Evolutionary conservation across 2,329 filamentous ascomycete species (phyloP).

Genomic region (Hypoxylon sp.): DNA sequence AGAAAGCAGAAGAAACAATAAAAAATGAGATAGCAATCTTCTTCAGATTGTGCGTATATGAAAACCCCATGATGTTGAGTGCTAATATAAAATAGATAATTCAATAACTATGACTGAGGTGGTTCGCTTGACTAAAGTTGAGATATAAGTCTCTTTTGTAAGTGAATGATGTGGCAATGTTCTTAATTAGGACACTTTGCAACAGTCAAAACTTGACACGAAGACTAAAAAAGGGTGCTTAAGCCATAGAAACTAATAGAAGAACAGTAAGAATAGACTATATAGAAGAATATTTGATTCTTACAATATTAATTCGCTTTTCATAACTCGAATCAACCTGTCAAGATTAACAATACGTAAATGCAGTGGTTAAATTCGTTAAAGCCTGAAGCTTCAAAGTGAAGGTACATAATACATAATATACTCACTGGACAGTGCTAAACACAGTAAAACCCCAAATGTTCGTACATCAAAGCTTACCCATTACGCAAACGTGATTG

Average conservation of each 20-base stretch:
- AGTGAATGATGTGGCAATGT: slow-evolving; percentile 50
- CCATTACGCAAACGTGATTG: slow-evolving; percentile 48
- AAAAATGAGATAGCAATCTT: slow-evolving; percentile 38
- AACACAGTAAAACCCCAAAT: slow-evolving; percentile 26
- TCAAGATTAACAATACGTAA: neutral
- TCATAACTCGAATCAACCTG: neutral
- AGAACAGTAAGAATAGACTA: slow-evolving; percentile 4
- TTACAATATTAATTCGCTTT: neutral
- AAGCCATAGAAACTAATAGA: slow-evolving; percentile 16
- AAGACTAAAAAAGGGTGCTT: slow-evolving; percentile 38
- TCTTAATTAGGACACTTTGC: slow-evolving; percentile 53
- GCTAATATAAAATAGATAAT: slow-evolving; percentile 1
- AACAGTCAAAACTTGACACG: slow-evolving; percentile 50
- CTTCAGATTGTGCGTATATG: slow-evolving; percentile 32
- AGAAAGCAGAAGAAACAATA: slow-evolving; percentile 40
- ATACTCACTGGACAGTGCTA: slow-evolving; percentile 4
- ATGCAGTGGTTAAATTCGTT: slow-evolving; percentile 11
- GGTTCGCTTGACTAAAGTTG: slow-evolving; percentile 7
- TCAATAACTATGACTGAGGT: neutral
- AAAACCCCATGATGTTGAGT: slow-evolving; percentile 42
- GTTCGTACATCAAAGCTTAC: slow-evolving; percentile 31
- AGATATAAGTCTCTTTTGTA: slow-evolving; percentile 23
- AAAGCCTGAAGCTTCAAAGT: neutral
- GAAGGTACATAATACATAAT: slow-evolving; percentile 4
- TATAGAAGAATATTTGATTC: slow-evolving; percentile 5